These are phyloP conservation scores for Gaeumannomyces tritici DNA, from an alignment of 2,329 filamentous ascomycete genomes.

Conservation along the genomic window DNA sequence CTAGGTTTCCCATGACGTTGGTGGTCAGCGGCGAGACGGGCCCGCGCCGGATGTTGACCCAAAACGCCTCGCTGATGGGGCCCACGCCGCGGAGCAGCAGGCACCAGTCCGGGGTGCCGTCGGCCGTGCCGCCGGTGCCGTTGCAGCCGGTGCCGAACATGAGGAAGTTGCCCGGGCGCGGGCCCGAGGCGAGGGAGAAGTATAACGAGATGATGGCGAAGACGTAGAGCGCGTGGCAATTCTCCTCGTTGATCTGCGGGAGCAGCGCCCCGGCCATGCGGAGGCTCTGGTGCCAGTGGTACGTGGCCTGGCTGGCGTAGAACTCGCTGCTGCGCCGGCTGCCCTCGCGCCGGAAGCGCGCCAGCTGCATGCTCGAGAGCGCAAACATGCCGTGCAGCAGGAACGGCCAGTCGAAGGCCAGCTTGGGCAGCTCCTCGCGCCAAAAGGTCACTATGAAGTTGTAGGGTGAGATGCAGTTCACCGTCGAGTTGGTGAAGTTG, in stretches of 20 bases:
- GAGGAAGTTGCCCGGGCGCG: not conserved
- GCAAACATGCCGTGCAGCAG: conserved; percentile 2
- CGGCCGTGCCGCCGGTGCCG: not conserved
- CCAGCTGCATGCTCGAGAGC: conserved; percentile 2
- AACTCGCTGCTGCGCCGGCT: not conserved
- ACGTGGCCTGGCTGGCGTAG: not conserved
- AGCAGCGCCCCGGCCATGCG: conserved; percentile 1
- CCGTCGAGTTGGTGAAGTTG: conserved; percentile 4
- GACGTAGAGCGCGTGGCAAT: conserved; percentile 3
- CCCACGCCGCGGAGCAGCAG: not conserved
- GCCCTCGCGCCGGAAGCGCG: not conserved
- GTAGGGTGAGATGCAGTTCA: not conserved
- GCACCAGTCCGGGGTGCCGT: not conserved
- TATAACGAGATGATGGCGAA: not conserved
- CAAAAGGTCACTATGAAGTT: not conserved
- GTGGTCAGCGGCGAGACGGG: not conserved
- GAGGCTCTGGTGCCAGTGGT: conserved; percentile 3
- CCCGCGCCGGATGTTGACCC: not conserved
- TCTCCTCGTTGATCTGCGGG: not conserved
- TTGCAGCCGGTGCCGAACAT: not conserved
- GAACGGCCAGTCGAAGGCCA: conserved; percentile 1
- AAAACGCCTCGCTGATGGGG: not conserved
- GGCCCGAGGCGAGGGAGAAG: conserved; percentile 1
- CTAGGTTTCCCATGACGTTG: not conserved
- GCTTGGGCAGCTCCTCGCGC: conserved; percentile 1